A percentile compares a stretch with the other conserved stretches of the same genome.
These are phyloP conservation scores for Toxicodendron radicans DNA, from an alignment of 345 rosid genomes.

Conservation along the genomic window DNA sequence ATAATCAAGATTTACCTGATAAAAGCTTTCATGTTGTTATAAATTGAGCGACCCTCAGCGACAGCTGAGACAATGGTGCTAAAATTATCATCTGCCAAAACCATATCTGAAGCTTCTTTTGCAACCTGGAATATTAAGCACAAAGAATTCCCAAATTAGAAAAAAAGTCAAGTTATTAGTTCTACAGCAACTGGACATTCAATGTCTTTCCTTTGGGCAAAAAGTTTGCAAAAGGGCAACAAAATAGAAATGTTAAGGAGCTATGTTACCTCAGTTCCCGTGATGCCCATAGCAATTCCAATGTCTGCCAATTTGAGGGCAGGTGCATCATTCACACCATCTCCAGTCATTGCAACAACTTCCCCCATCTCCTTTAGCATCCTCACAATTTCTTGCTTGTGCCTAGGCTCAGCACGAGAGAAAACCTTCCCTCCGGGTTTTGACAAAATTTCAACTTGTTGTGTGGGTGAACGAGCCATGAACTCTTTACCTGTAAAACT, in stretches of 20 bases:
- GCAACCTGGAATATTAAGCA: conserved; percentile 61
- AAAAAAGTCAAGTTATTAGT: neutral
- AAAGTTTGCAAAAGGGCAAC: neutral
- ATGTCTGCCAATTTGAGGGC: conserved; percentile 94
- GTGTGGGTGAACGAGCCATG: conserved; percentile 52
- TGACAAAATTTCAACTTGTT: conserved; percentile 51
- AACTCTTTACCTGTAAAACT: conserved; percentile 84
- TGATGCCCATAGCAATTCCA: conserved; percentile 95
- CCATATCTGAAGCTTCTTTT: conserved; percentile 97
- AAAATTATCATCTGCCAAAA: conserved; percentile 91
- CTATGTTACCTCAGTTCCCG: conserved; percentile 85
- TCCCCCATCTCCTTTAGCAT: conserved; percentile 88
- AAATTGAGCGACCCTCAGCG: conserved; percentile 91
- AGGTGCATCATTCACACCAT: conserved; percentile 97
- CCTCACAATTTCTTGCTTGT: conserved; percentile 91
- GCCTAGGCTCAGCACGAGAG: conserved; percentile 90
- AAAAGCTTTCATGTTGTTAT: conserved; percentile 92
- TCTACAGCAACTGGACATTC: conserved; percentile 1
- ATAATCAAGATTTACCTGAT: conserved; percentile 50
- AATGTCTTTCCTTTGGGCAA: neutral
- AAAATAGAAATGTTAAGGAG: neutral
- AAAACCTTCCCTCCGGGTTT: conserved; percentile 81
- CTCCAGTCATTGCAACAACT: conserved; percentile 98
- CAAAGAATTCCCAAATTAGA: neutral
- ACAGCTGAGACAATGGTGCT: conserved; percentile 81